These are phyloP conservation scores for Kazachstania taianensis DNA, from an alignment of 805 yeast species.

Conservation along the genomic window DNA sequence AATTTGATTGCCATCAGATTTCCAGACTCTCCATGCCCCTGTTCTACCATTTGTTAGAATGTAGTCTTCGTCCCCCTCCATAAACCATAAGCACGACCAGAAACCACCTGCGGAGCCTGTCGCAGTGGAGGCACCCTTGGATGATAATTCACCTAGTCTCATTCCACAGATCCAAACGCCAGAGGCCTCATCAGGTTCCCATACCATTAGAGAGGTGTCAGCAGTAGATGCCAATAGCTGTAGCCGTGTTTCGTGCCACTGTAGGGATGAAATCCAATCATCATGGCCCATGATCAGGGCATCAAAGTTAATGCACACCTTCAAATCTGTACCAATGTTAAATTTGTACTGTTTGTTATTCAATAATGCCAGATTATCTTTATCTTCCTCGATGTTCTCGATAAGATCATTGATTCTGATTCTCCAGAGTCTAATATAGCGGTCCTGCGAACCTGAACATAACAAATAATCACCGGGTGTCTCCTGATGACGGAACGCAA, in stretches of 20 bases:
- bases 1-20: constrained; percentile 25
- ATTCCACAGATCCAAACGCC: constrained; percentile 83
- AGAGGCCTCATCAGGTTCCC: constrained; percentile 80
- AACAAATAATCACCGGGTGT: constrained; percentile 46
- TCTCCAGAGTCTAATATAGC: constrained; percentile 87
- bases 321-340: constrained; percentile 26
- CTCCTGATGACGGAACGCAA: constrained; percentile 44
- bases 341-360: constrained; percentile 69
- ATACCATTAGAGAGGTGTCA: constrained; percentile 84
- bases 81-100: constrained; percentile 65
- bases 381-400: constrained; percentile 44
- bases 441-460: constrained; percentile 89
- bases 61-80: constrained; percentile 32
- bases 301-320: constrained; percentile 65
- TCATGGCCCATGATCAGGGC: constrained; percentile 96
- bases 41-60: constrained; percentile 82
- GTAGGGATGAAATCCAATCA: constrained; percentile 85
- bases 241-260: constrained; percentile 57
- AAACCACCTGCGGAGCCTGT: constrained; percentile 86
- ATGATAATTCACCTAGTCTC: constrained; percentile 83
- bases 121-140: constrained; percentile 96
- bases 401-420: constrained; percentile 45
- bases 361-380: constrained; percentile 39
- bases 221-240: constrained; percentile 78
- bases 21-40: constrained; percentile 85